These are phyloP conservation scores for Blastobotrys peoriensis DNA, from an alignment of 805 yeast genomes.

Conservation along the genomic window DNA sequence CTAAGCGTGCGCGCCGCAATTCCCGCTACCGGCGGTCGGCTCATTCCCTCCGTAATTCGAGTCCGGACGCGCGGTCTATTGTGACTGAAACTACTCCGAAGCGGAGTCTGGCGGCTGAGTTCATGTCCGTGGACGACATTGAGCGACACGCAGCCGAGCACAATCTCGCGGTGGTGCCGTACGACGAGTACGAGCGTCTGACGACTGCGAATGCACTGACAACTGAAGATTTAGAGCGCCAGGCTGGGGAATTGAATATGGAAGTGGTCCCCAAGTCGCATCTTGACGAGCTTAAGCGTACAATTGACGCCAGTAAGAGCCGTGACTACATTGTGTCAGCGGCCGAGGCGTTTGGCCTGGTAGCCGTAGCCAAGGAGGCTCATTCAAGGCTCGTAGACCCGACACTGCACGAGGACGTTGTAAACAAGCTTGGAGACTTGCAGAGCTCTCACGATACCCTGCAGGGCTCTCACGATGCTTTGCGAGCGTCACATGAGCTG, in stretches of 20 bases:
- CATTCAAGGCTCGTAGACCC: constrained; percentile 5
- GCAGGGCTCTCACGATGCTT: not conserved
- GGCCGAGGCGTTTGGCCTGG: constrained; percentile 13
- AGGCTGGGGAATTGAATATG: constrained; percentile 19
- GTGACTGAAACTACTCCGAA: constrained; percentile 4
- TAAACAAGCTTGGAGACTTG: not conserved
- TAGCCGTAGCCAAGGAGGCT: constrained; percentile 18
- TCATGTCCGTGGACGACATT: constrained; percentile 23
- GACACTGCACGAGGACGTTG: not conserved
- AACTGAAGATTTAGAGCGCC: constrained; percentile 3
- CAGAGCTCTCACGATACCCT: not conserved
- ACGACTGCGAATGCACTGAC: constrained; percentile 3
- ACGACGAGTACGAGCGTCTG: constrained; percentile 20
- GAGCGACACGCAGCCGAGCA: constrained; percentile 20
- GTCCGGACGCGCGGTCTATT: not conserved
- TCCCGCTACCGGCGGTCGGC: constrained; percentile 4
- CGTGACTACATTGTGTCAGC: constrained; percentile 6
- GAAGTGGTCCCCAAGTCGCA: constrained; percentile 10
- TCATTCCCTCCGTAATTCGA: constrained; percentile 1
- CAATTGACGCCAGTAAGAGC: constrained; percentile 4
- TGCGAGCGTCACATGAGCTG: not conserved
- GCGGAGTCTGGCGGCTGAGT: constrained; percentile 21
- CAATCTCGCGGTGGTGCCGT: constrained; percentile 19
- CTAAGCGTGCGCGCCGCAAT: not conserved
- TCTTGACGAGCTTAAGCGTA: constrained; percentile 5